Conservation (phyloP, 805 yeast genomes). For the Torulaspora franciscae region DNA sequence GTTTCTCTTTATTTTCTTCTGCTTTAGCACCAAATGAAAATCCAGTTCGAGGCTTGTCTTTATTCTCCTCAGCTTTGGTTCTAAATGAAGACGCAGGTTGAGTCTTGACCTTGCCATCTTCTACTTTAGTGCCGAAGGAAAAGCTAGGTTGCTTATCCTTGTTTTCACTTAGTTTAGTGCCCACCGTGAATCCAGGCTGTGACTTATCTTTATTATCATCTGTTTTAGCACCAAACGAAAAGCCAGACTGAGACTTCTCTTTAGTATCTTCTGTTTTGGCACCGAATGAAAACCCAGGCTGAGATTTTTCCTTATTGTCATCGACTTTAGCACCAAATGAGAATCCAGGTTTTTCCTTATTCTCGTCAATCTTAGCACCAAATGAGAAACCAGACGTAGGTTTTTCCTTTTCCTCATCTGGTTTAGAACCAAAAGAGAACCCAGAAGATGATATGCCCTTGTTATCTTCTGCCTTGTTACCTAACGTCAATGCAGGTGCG, state of each 20-base stretch:
- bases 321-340: conserved; percentile 15
- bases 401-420: conserved; percentile 4
- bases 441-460: background rate
- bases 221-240: conserved; percentile 24
- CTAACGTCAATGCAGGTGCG: conserved; percentile 11
- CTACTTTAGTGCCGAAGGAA: conserved; percentile 12
- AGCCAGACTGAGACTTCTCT: conserved; percentile 13
- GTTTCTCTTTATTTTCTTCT: background rate
- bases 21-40: background rate
- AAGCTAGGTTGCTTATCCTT: background rate
- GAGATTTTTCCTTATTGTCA: background rate
- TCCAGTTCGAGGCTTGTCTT: background rate
- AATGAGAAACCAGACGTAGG: conserved; percentile 13
- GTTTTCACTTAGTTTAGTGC: background rate
- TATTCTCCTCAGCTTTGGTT: background rate
- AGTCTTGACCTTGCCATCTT: background rate
- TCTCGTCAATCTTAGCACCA: conserved; percentile 7
- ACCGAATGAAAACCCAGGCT: background rate
- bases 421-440: background rate
- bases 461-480: conserved; percentile 9
- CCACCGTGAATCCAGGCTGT: conserved; percentile 3
- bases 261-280: conserved; percentile 3
- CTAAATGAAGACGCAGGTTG: background rate
- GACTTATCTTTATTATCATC: background rate
- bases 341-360: conserved; percentile 4